These are phyloP conservation scores for Lindgomyces ingoldianus DNA, from an alignment of 495 filamentous ascomycete genomes.

Conservation along the genomic window DNA sequence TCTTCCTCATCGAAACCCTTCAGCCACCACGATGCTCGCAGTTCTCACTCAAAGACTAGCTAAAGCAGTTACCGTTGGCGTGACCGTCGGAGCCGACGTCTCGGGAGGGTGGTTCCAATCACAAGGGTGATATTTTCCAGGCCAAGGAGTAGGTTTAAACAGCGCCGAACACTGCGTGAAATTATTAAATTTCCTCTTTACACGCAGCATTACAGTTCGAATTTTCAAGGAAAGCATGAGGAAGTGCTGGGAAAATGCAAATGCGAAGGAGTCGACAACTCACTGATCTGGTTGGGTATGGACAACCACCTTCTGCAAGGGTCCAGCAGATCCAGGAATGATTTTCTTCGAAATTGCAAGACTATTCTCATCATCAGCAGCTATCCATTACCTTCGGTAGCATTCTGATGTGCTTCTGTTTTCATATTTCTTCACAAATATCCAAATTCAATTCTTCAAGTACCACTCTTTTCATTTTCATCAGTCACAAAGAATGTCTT, in stretches of 20 bases:
- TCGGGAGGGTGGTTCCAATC: slow-evolving; percentile 1
- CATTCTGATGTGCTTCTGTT: too few species aligned
- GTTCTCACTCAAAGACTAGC: background rate
- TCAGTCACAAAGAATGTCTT: background rate
- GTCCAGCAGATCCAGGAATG: slow-evolving; percentile 26
- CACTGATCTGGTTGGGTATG: slow-evolving; percentile 18
- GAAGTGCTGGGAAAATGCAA: background rate
- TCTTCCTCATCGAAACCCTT: background rate
- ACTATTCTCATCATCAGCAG: slow-evolving; percentile 11
- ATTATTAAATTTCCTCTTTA: too few species aligned
- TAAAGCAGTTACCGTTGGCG: background rate
- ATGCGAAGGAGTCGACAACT: background rate
- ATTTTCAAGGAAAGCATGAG: background rate
- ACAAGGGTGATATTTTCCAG: slow-evolving; percentile 16
- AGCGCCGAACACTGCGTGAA: slow-evolving; percentile 14
- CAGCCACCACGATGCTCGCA: background rate
- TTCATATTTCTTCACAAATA: too few species aligned
- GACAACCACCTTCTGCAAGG: slow-evolving; percentile 13
- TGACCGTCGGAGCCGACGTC: background rate
- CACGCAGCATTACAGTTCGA: too few species aligned
- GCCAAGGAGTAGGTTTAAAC: slow-evolving; percentile 6
- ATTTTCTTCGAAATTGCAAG: slow-evolving; percentile 25
- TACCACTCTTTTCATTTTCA: too few species aligned
- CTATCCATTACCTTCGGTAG: too few species aligned
- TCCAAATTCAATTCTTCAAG: background rate